These are phyloP conservation scores for Cadophora luteo-olivacea DNA, from an alignment of 2,329 filamentous ascomycete species.

Conservation along the genomic window DNA sequence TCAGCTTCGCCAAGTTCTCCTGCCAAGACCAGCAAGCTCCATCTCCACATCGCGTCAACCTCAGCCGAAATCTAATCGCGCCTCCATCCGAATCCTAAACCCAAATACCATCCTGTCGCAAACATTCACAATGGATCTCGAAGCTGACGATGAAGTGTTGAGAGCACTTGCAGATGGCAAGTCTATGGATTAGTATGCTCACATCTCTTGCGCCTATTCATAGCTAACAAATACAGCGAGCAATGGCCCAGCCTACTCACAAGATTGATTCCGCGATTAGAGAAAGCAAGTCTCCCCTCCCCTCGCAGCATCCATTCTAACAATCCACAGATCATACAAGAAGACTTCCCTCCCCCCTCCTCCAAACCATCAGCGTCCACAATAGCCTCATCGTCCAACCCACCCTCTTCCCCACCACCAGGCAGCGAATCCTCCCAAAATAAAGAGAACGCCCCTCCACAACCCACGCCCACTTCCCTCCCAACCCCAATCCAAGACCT, in stretches of 20 bases:
- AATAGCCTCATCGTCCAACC: conserved; percentile 59
- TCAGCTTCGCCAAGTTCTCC: conserved; percentile 6
- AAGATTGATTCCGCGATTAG: conserved; percentile 48
- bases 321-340: conserved; percentile 57
- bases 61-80: conserved; percentile 25
- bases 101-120: conserved; percentile 37
- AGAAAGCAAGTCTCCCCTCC: conserved; percentile 49
- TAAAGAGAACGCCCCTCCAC: conserved; percentile 68
- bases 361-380: conserved; percentile 46
- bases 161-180: conserved; percentile 56
- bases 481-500: conserved; percentile 70
- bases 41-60: conserved; percentile 21
- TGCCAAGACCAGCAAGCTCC: conserved; percentile 1
- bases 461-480: conserved; percentile 53
- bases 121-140: conserved; percentile 58
- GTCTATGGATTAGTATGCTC: conserved; percentile 61
- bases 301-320: conserved; percentile 49
- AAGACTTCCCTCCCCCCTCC: conserved; percentile 53
- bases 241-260: conserved; percentile 49
- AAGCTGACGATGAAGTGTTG: conserved; percentile 53
- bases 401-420: conserved; percentile 47
- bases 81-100: conserved; percentile 7
- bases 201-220: conserved; percentile 15
- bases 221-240: conserved; percentile 42
- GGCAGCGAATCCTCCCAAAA: conserved; percentile 50